A percentile compares a stretch with the other conserved stretches of the same genome.
Evolutionary conservation across 176 grass and related monocot species (phyloP).

Genomic region (Pharus latifolius): DNA sequence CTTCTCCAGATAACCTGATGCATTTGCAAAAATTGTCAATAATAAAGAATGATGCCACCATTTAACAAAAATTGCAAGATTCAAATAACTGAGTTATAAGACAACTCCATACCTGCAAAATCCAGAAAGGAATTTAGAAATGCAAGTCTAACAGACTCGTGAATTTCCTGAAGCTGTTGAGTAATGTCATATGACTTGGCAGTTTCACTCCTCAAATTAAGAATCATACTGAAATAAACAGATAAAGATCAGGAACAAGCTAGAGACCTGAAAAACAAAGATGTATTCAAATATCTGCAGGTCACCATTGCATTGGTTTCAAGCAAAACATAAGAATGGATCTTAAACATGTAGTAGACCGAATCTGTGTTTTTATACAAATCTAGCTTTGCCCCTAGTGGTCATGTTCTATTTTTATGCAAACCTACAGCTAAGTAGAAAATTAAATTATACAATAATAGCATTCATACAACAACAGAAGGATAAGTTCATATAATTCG

Average conservation of each 20-base stretch:
- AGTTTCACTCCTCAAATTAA: slow-evolving; percentile 72
- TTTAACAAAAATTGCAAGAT: background rate
- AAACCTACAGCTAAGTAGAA: no score
- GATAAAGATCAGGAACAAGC: slow-evolving; percentile 9
- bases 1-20: slow-evolving; percentile 75
- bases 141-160: slow-evolving; percentile 94
- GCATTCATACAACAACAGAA: background rate
- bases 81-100: background rate
- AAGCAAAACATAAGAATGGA: background rate
- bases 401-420: no score
- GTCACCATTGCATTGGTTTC: no score
- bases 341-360: background rate
- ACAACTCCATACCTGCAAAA: slow-evolving; percentile 70
- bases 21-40: slow-evolving; percentile 23
- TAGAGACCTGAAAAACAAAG: no score
- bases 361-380: no score
- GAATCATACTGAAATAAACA: slow-evolving; percentile 74
- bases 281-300: background rate
- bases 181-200: slow-evolving; percentile 65
- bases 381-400: no score
- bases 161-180: slow-evolving; percentile 91
- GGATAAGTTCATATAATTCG: background rate
- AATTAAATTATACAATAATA: background rate
- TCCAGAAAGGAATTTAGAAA: slow-evolving; percentile 95
- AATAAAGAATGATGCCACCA: slow-evolving; percentile 3